These are phyloP conservation scores for Solanum okadae DNA, from an alignment of 257 asterid genomes.

Conservation along the genomic window DNA sequence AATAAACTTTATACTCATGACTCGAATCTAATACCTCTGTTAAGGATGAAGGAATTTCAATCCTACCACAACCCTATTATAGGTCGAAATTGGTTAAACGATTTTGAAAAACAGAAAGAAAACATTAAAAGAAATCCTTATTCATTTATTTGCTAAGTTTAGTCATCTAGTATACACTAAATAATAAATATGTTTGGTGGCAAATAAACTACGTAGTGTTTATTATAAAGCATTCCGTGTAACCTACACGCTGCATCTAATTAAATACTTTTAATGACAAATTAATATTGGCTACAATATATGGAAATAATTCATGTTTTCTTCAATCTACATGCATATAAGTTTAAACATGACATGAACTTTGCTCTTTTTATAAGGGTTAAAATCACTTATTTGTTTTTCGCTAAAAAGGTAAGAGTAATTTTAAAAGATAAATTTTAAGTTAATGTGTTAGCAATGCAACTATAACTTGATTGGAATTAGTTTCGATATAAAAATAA, in stretches of 20 bases:
- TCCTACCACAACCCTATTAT: neutral
- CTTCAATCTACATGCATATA: neutral
- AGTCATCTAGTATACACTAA: neutral
- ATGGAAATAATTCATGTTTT: neutral
- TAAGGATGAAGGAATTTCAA: too few species aligned
- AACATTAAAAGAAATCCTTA: neutral
- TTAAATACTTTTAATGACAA: neutral
- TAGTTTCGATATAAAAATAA: neutral
- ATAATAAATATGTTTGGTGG: neutral
- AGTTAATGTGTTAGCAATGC: neutral
- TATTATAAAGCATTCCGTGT: neutral
- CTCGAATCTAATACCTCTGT: accelerated
- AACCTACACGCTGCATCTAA: neutral
- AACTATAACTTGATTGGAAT: neutral
- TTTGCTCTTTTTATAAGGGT: neutral
- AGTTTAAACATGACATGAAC: neutral
- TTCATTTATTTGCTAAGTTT: neutral
- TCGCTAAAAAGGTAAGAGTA: neutral
- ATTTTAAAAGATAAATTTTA: neutral
- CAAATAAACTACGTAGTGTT: neutral
- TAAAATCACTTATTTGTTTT: neutral
- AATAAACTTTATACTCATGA: too few species aligned
- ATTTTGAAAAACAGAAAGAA: neutral
- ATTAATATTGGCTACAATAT: neutral
- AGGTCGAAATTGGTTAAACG: neutral